Percentiles rank a stretch among this genome's conserved stretches.
Conservation (phyloP, 768 basidiomycete species). For the Hygrocybe punicea region DNA sequence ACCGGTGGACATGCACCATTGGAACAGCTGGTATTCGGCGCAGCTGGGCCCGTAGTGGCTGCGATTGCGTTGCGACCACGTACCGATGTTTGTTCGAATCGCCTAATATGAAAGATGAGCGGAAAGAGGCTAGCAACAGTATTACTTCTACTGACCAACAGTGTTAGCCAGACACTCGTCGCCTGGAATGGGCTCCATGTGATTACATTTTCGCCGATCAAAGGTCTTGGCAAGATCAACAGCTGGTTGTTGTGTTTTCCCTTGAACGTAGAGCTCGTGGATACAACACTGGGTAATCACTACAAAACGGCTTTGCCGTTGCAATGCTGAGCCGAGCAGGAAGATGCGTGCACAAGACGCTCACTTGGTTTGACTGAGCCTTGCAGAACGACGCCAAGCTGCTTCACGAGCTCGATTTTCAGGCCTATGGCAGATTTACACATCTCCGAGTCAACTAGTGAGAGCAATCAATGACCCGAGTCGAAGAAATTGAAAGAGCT, state of each 20-base stretch:
- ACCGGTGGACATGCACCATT: conserved; percentile 85
- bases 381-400: conserved; percentile 74
- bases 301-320: conserved; percentile 50
- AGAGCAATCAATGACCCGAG: conserved; percentile 10
- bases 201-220: conserved; percentile 93
- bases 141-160: conserved; percentile 73
- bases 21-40: conserved; percentile 81
- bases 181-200: conserved; percentile 79
- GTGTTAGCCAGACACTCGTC: conserved; percentile 81
- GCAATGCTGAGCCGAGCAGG: conserved; percentile 15
- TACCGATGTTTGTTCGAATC: conserved; percentile 90
- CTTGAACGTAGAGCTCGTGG: conserved; percentile 85
- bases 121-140: background rate
- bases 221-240: conserved; percentile 91
- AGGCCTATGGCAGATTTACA: conserved; percentile 64
- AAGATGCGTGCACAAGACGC: conserved; percentile 29
- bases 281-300: conserved; percentile 99
- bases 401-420: conserved; percentile 74
- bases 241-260: conserved; percentile 64
- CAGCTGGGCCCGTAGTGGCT: conserved; percentile 63
- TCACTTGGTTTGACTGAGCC: conserved; percentile 89
- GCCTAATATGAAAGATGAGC: conserved; percentile 41
- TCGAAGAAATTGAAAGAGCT: conserved; percentile 18
- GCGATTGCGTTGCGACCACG: conserved; percentile 81
- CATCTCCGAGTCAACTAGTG: conserved; percentile 79